A percentile compares a stretch with the other conserved stretches of the same genome.
Conservation (phyloP, 2,329 filamentous ascomycete species). For the Paracoccidioides lutzii region DNA sequence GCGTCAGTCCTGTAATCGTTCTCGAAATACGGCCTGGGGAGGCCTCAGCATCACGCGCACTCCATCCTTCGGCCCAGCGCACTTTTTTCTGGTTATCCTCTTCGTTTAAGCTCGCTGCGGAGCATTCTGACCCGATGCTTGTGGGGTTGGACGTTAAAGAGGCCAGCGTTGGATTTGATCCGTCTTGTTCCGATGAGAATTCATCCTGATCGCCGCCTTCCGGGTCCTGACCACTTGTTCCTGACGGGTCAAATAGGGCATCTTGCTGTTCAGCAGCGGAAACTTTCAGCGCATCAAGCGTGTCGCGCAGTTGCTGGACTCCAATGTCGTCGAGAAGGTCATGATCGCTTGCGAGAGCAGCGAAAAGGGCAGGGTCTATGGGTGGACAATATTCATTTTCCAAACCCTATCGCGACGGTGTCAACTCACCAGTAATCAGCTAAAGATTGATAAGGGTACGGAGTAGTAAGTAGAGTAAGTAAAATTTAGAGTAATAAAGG, state of each 20-base stretch:
- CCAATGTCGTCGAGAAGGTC: conserved; percentile 43
- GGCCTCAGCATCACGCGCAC: neutral
- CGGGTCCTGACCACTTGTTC: conserved; percentile 39
- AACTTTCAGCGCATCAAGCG: conserved; percentile 53
- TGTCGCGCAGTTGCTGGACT: conserved; percentile 42
- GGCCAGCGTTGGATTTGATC: conserved; percentile 21
- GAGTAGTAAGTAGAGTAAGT: neutral
- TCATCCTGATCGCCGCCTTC: conserved; percentile 16
- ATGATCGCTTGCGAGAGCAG: conserved; percentile 63
- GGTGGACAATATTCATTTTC: conserved; percentile 61
- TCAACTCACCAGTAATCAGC: neutral
- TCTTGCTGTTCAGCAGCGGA: conserved; percentile 57
- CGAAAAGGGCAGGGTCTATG: conserved; percentile 64
- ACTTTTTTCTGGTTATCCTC: neutral
- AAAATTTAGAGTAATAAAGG: neutral
- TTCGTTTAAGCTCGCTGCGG: conserved; percentile 22
- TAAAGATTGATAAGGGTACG: neutral
- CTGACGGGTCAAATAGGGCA: conserved; percentile 62
- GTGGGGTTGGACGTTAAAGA: conserved; percentile 40
- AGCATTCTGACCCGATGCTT: conserved; percentile 36
- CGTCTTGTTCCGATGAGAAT: conserved; percentile 16
- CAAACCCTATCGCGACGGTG: conserved; percentile 19
- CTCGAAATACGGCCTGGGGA: neutral
- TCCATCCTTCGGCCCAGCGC: neutral
- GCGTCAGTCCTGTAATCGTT: conserved; percentile 16